Evolutionary conservation across 2,329 filamentous ascomycete species (phyloP).

Genomic region (Phaeosphaeria sp.): DNA sequence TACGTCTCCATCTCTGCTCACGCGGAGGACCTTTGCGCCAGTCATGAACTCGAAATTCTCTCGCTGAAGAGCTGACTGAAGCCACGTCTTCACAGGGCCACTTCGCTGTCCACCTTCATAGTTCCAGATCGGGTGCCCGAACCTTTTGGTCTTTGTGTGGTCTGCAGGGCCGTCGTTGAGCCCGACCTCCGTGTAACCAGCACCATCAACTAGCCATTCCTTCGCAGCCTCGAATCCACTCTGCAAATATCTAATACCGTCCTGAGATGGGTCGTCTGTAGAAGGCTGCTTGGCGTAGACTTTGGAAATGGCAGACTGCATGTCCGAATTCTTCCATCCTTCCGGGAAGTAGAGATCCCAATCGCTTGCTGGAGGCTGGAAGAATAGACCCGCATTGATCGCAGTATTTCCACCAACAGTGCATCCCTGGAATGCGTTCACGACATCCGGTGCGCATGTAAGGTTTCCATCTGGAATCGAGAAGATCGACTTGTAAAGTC

Average conservation of each 20-base stretch:
- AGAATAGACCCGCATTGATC: constrained; percentile 63
- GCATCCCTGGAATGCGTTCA: constrained; percentile 58
- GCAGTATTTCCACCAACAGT: constrained; percentile 61
- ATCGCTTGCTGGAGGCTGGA: constrained; percentile 61
- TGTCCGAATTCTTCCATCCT: constrained; percentile 60
- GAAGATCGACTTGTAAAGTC: constrained; percentile 61
- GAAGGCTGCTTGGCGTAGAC: constrained; percentile 55
- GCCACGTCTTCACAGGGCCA: constrained; percentile 58
- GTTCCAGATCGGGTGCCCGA: constrained; percentile 58
- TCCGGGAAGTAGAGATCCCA: constrained; percentile 59
- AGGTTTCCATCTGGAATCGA: constrained; percentile 47
- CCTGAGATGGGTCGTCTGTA: constrained; percentile 53
- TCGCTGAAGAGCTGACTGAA: constrained; percentile 55
- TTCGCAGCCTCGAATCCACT: constrained; percentile 56
- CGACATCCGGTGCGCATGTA: constrained; percentile 49
- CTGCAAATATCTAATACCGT: constrained; percentile 57
- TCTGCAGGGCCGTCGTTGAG: constrained; percentile 56
- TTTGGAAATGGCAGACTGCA: constrained; percentile 55
- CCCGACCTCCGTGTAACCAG: constrained; percentile 57
- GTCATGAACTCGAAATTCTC: constrained; percentile 48
- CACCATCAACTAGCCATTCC: constrained; percentile 59
- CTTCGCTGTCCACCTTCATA: constrained; percentile 60
- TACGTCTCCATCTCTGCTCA: constrained; percentile 50
- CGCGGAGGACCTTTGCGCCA: constrained; percentile 53
- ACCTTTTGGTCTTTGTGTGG: constrained; percentile 54